Evolutionary conservation across 805 yeast genomes (phyloP), one percentile per base, ranked within the genome.

Genomic region (Kazachstania kunashirensis): DNA sequence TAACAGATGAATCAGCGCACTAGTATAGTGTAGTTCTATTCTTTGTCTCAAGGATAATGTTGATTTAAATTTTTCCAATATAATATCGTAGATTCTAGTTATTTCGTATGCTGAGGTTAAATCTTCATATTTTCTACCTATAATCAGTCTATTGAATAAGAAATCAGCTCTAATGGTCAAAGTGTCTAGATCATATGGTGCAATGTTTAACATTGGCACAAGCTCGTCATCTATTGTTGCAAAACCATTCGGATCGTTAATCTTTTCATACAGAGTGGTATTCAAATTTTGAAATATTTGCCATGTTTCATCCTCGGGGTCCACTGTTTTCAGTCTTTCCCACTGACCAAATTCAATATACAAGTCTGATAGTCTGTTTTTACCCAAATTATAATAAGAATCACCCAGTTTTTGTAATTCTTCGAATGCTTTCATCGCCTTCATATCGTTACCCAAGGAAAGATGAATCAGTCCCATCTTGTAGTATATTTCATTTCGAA

Each of bases 401-500:
- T 49, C 56, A 33, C 38, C 33, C 6, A 24, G 14, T 21, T 33
- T 29, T n/a, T 52, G 48, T 17, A 79, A 71, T 11, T 46, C 50
- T 39, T 68, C 63, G 39, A 80, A 73, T 44, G 74, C 77, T 2
- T 54, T 53, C 6, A 75, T 60, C 0, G 88, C 79, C 26, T 63
- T 62, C 23, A 54, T 44, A 21, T 74, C 80, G 40, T 71, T 72
- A 24, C 74, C 74, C 43, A 77, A 49, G 11, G 76, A 67, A 37
- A 77, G 55, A 37, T 78, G 79, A 3, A 79, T 70, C 30, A 79
- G 52, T 0, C 84, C 86, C 38, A 70, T 68, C 50, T 75, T 78
- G 51, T 71, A 77, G 42, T 69, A 66, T 1, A 77, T 55, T 43
- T 69, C 50, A 33, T 52, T 49, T 12, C 28, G 31, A 21, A 19